Conservation (phyloP, 2,329 filamentous ascomycete genomes). For the Clarireedia hainanense region DNA sequence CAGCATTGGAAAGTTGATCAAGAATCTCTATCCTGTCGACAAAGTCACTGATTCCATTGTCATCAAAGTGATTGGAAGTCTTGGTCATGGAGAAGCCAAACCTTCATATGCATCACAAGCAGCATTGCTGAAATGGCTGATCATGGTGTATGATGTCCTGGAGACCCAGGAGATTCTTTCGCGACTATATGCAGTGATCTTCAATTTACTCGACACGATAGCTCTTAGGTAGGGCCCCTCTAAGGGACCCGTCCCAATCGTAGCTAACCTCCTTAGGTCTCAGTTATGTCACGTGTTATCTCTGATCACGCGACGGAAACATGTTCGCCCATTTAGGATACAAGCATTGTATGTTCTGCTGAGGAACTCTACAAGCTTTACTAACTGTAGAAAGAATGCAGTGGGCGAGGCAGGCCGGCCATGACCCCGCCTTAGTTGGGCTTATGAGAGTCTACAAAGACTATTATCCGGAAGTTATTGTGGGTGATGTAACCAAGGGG, state of each 20-base stretch:
- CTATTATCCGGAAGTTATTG: conserved; percentile 83
- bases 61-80: conserved; percentile 58
- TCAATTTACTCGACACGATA: conserved; percentile 75
- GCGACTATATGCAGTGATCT: conserved; percentile 66
- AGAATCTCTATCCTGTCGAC: conserved; percentile 67
- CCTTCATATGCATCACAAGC: conserved; percentile 62
- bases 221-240: conserved; percentile 50
- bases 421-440: conserved; percentile 66
- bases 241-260: background rate
- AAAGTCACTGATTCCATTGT: conserved; percentile 53
- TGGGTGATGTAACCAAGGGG: conserved; percentile 57
- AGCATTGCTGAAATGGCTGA: conserved; percentile 68
- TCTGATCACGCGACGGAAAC: conserved; percentile 69
- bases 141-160: conserved; percentile 65
- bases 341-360: conserved; percentile 54
- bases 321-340: conserved; percentile 78
- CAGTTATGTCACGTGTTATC: conserved; percentile 69
- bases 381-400: conserved; percentile 38
- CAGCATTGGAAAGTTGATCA: conserved; percentile 59
- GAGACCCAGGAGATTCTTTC: conserved; percentile 56
- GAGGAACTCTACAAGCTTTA: background rate
- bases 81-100: conserved; percentile 74
- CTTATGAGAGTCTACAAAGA: conserved; percentile 80
- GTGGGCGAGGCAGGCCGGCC: conserved; percentile 53
- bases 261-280: conserved; percentile 18